Evolutionary conservation across 2,329 filamentous ascomycete genomes (phyloP), one percentile per base, ranked within the genome.

Genomic region (Fusarium agapanthi): DNA sequence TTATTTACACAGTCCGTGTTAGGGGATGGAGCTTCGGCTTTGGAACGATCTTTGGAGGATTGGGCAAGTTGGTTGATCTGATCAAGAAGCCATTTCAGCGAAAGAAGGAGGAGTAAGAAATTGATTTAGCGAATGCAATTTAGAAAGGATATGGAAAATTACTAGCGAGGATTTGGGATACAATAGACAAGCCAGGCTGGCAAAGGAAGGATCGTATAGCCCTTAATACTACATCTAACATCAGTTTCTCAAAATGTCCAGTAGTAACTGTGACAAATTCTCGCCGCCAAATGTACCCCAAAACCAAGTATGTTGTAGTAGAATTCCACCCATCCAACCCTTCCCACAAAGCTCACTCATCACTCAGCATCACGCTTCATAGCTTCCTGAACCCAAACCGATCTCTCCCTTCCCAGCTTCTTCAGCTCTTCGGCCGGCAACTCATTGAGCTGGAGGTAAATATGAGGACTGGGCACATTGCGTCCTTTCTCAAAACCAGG

Each of bases 401-500:
- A 85, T 26, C 82, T 76, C 65, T 85, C 79, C 35, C 82, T 86
- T 12, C 88, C 90, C 71, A 85, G 77, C 75, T 86, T 83, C 51
- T 93, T 89, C 71, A 89, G 84, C 76, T 87, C 84, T 70, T 87
- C 85, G 47, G 86, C 85, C 1, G 81, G 83, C 73, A 85, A 71
- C 28, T 80, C 81, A 66, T 83, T 78, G 22, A 84, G 73, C 1
- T 85, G 80, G 55, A 92, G 80, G 41, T 92, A 89, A 76, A 86
- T 90, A 76, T 94, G 88, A 30, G 83, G 87, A 18, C 86, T 84
- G 5, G 93, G 93, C 16, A 95, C 89, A 82, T 95, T 87, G 59
- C 90, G 86, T 20, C 93, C 95, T 83, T 91, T 93, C 83, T 95
- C 90, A 24, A 95, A 88, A 3, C 86, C 94, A 0, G 91, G 90